phyloP scores from a whole-genome alignment of 1,139 yeast species.

The Suzukiozyma palmioleophila region DNA sequence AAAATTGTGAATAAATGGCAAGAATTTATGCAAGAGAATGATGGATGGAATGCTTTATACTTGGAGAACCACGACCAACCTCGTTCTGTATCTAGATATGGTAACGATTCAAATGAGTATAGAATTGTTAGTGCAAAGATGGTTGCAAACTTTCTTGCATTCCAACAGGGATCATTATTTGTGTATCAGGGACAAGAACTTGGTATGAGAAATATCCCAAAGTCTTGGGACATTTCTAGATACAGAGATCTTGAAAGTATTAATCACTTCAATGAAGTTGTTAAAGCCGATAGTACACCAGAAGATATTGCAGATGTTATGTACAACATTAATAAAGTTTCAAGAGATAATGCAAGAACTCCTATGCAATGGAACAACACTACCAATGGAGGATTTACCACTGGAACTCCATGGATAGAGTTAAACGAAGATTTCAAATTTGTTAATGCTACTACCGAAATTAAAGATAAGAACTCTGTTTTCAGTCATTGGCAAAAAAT shows the following conservation, averaged over 20 bases:
- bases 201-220: constrained; percentile 20
- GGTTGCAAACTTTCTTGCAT: constrained; percentile 17
- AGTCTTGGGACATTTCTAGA: constrained; percentile 16
- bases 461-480: constrained; percentile 17
- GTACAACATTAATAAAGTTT: constrained; percentile 16
- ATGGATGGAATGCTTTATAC: constrained; percentile 22
- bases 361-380: constrained; percentile 22
- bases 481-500: constrained; percentile 18
- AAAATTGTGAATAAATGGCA: constrained; percentile 14
- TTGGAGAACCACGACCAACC: constrained; percentile 23
- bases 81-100: constrained; percentile 19
- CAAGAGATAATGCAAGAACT: constrained; percentile 21
- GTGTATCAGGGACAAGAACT: constrained; percentile 24
- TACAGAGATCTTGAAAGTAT: constrained; percentile 20
- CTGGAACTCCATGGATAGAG: constrained; percentile 22
- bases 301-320: constrained; percentile 13
- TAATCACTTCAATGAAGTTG: constrained; percentile 15
- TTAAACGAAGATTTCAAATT: constrained; percentile 18
- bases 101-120: constrained; percentile 14
- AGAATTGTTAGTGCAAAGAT: constrained; percentile 17
- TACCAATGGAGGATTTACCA: constrained; percentile 17
- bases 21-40: constrained; percentile 17
- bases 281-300: constrained; percentile 10
- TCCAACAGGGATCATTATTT: constrained; percentile 19
- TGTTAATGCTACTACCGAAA: constrained; percentile 17